phyloP scores from a whole-genome alignment of 2,329 filamentous ascomycete species.

The Saccharata proteae region DNA sequence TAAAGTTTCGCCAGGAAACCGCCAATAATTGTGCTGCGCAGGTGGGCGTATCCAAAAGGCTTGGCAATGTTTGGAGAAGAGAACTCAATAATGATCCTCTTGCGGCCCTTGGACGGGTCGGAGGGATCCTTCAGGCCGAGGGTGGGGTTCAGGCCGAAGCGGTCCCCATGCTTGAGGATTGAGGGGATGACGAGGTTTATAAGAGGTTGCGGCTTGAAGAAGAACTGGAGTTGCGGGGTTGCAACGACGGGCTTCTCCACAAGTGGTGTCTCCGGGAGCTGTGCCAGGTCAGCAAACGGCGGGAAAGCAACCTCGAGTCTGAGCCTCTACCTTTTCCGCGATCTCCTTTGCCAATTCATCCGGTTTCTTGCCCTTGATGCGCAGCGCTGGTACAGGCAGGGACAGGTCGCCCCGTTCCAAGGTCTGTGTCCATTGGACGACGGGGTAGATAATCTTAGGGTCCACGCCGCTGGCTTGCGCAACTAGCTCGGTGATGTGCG shows the following conservation, averaged over 20 bases:
- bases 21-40: constrained; percentile 66
- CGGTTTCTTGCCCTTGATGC: constrained; percentile 55
- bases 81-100: constrained; percentile 67
- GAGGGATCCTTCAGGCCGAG: constrained; percentile 49
- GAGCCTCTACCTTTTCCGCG: constrained; percentile 28
- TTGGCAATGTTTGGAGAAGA: constrained; percentile 81
- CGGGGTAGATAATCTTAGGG: constrained; percentile 57
- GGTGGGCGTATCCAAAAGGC: constrained; percentile 63
- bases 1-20: constrained; percentile 61
- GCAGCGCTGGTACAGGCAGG: constrained; percentile 65
- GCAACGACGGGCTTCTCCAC: constrained; percentile 56
- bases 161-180: constrained; percentile 48
- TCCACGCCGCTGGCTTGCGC: constrained; percentile 59
- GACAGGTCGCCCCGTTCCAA: constrained; percentile 76
- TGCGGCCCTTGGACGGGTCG: constrained; percentile 48
- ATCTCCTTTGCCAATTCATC: constrained; percentile 44
- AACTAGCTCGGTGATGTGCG: constrained; percentile 60
- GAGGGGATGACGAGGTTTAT: constrained; percentile 54
- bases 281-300: constrained; percentile 1
- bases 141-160: constrained; percentile 52
- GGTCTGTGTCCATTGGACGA: constrained; percentile 65
- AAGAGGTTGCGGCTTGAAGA: constrained; percentile 60
- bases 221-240: constrained; percentile 66
- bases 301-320: neutral
- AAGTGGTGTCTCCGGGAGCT: constrained; percentile 65